phyloP scores from a whole-genome alignment of 2,329 filamentous ascomycete species.

The Colletotrichum limetticola region DNA sequence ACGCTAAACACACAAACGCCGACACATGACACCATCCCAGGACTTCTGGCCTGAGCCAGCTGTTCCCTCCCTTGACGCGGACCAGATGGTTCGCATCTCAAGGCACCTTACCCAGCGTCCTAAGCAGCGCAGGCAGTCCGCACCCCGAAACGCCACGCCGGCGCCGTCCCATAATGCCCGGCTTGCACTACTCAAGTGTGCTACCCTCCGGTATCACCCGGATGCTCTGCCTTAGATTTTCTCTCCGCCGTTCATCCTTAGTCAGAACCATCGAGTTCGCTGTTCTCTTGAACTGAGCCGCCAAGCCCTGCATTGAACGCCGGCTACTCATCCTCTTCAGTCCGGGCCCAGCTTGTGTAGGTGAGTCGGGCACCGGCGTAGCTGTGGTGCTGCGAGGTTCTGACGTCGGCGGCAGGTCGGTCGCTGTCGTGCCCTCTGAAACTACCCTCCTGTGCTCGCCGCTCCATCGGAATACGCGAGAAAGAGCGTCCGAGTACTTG shows the following conservation, averaged over 20 bases:
- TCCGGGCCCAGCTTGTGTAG: background rate
- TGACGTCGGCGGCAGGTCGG: background rate
- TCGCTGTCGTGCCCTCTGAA: conserved; percentile 9
- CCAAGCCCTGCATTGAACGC: conserved; percentile 28
- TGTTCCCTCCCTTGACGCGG: background rate
- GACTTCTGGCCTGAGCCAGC: background rate
- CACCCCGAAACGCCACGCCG: conserved; percentile 2
- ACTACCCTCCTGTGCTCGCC: conserved; percentile 27
- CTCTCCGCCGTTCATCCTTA: conserved; percentile 47
- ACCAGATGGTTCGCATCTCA: background rate
- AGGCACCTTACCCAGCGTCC: background rate
- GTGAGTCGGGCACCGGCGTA: background rate
- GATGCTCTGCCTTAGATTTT: conserved; percentile 50
- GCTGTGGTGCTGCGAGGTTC: conserved; percentile 4
- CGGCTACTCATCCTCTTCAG: conserved; percentile 1
- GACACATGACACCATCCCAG: conserved; percentile 11
- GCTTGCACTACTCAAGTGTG: conserved; percentile 6
- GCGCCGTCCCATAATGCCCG: background rate
- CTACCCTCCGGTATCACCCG: conserved; percentile 43
- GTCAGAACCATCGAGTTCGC: conserved; percentile 24
- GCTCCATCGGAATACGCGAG: conserved; percentile 31
- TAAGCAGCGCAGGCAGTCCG: background rate
- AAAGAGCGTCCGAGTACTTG: conserved; percentile 32
- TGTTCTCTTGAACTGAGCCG: conserved; percentile 35
- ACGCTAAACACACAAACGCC: conserved; percentile 20